phyloP scores from a whole-genome alignment of 805 yeast species.

The Clavispora santaluciae region DNA sequence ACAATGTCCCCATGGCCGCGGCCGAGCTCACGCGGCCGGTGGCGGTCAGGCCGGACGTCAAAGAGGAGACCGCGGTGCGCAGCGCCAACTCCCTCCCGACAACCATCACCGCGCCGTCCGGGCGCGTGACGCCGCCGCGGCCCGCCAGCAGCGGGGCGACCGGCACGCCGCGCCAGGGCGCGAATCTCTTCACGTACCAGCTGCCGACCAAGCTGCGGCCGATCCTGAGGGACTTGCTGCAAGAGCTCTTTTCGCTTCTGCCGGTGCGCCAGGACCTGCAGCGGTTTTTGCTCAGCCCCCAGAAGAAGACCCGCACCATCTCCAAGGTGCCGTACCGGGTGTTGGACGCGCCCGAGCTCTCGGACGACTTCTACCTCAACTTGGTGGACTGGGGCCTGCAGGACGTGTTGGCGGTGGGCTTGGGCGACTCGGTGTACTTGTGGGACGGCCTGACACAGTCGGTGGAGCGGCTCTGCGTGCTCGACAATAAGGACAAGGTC shows the following conservation, averaged over 20 bases:
- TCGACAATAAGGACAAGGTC: constrained; percentile 63
- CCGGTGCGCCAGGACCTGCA: constrained; percentile 91
- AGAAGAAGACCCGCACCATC: constrained; percentile 70
- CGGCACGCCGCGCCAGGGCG: constrained; percentile 38
- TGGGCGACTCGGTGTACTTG: constrained; percentile 80
- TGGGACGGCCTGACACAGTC: constrained; percentile 87
- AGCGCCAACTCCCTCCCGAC: constrained; percentile 6
- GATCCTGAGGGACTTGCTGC: constrained; percentile 58
- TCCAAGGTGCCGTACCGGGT: constrained; percentile 88
- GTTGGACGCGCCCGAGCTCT: constrained; percentile 91
- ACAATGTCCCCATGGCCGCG: constrained; percentile 57
- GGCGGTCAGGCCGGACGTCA: constrained; percentile 5
- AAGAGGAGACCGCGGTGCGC: constrained; percentile 6
- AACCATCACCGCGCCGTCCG: constrained; percentile 2
- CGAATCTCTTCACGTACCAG: constrained; percentile 70
- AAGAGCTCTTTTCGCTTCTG: constrained; percentile 72
- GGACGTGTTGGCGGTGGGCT: constrained; percentile 84
- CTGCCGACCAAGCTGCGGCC: constrained; percentile 65
- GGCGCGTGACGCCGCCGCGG: constrained; percentile 22
- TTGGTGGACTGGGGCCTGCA: constrained; percentile 94
- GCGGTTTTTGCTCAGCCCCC: constrained; percentile 71
- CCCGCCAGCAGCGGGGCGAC: constrained; percentile 9
- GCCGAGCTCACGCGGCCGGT: constrained; percentile 22
- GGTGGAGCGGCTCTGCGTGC: constrained; percentile 74
- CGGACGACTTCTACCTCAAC: constrained; percentile 90